These are phyloP conservation scores for Buddleja alternifolia DNA, from an alignment of 257 asterid genomes.

Conservation along the genomic window DNA sequence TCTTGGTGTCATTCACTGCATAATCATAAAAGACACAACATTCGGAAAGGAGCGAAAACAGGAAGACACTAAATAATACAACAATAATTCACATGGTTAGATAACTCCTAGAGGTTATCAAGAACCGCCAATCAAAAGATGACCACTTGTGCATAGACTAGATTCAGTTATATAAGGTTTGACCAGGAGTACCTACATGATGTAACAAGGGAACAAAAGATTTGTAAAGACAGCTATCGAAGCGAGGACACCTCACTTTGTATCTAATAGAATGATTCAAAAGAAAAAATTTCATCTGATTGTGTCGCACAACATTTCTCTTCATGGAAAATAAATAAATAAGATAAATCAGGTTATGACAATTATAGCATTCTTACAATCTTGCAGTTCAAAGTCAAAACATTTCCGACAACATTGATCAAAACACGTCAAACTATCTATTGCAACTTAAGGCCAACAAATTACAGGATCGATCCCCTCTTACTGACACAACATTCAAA, in stretches of 20 bases:
- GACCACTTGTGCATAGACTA: neutral
- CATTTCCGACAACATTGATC: neutral
- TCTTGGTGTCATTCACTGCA: neutral
- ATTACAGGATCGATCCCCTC: neutral
- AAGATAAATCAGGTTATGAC: neutral
- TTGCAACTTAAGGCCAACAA: neutral
- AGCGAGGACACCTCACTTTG: neutral
- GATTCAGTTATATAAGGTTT: neutral
- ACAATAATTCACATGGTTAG: neutral
- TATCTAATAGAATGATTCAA: too few species aligned
- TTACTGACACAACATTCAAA: constrained; percentile 5
- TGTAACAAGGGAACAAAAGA: neutral
- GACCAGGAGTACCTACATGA: neutral
- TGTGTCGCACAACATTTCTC: neutral
- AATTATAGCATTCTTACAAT: neutral
- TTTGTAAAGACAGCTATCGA: neutral
- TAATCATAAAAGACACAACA: neutral
- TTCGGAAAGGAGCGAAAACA: neutral
- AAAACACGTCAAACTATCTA: neutral
- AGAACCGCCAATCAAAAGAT: neutral
- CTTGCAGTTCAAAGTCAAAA: neutral
- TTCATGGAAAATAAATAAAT: constrained; percentile 3
- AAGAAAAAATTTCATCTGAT: neutral
- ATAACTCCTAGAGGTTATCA: constrained; percentile 8
- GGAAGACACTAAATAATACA: neutral